These are phyloP conservation scores for Backusella westeae DNA, from an alignment of 192 early-diverging fungal species.

Conservation along the genomic window DNA sequence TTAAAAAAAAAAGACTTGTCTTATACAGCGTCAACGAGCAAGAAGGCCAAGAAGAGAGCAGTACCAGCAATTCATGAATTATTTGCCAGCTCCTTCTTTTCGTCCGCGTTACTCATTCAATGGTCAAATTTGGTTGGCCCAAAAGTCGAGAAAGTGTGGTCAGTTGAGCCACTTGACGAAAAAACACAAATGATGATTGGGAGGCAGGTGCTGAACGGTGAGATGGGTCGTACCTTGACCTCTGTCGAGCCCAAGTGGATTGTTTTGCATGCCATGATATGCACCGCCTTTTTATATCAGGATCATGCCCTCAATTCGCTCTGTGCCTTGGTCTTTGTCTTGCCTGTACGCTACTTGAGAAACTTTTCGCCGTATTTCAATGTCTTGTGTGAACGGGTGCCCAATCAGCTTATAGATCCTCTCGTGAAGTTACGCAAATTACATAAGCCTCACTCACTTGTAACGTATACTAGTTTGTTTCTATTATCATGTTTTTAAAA, in stretches of 20 bases:
- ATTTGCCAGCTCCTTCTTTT: slow-evolving; percentile 51
- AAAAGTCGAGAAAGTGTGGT: slow-evolving; percentile 47
- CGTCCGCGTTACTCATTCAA: slow-evolving; percentile 47
- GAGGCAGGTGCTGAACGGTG: slow-evolving; percentile 52
- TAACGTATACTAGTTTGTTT: background rate
- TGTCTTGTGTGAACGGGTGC: slow-evolving; percentile 46
- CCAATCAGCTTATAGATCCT: slow-evolving; percentile 39
- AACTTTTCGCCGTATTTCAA: slow-evolving; percentile 48
- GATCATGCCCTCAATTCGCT: slow-evolving; percentile 37
- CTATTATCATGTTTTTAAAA: background rate
- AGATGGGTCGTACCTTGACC: slow-evolving; percentile 40
- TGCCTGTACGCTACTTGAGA: slow-evolving; percentile 46
- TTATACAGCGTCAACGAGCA: background rate
- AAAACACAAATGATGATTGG: slow-evolving; percentile 28
- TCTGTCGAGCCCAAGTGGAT: slow-evolving; percentile 49
- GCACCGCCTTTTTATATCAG: slow-evolving; percentile 33
- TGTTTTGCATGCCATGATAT: slow-evolving; percentile 37
- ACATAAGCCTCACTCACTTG: slow-evolving; percentile 29
- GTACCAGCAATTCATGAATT: slow-evolving; percentile 13
- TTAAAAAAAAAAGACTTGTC: background rate
- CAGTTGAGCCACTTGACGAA: slow-evolving; percentile 16
- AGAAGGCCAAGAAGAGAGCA: background rate
- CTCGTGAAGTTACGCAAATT: slow-evolving; percentile 34
- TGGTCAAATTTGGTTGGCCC: slow-evolving; percentile 57
- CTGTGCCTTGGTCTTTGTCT: slow-evolving; percentile 47